Percentiles rank a stretch among this genome's conserved stretches.
Conservation (phyloP, 148 eudicot species). For the Diospyros kaki region DNA sequence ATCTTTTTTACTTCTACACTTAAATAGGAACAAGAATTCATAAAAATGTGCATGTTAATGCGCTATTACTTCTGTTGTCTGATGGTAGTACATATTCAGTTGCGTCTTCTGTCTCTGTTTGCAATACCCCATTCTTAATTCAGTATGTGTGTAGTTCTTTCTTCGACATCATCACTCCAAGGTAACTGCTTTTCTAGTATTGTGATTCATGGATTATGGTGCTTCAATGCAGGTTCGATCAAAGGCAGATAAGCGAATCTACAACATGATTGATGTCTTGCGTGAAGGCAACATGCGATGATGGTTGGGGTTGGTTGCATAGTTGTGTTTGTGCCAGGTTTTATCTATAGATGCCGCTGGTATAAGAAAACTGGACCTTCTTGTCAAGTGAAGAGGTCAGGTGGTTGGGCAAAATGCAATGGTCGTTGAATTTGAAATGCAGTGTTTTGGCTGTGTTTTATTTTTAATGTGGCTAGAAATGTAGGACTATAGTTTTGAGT, state of each 20-base stretch:
- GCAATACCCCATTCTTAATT: neutral
- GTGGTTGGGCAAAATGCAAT: neutral
- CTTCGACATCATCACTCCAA: neutral
- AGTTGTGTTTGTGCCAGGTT: neutral
- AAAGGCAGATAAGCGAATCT: conserved; percentile 67
- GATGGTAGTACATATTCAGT: neutral
- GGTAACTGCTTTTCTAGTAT: neutral
- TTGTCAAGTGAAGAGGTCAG: neutral
- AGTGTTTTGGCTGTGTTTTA: neutral
- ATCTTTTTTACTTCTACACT: neutral
- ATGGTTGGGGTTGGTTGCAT: neutral
- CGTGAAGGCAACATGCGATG: conserved; percentile 63
- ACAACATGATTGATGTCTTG: conserved; percentile 67
- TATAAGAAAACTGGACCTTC: neutral
- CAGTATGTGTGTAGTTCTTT: too few species aligned
- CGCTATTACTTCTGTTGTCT: neutral
- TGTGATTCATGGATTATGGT: neutral
- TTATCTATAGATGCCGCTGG: neutral
- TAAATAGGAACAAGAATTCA: neutral
- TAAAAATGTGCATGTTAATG: neutral
- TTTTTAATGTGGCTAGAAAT: neutral
- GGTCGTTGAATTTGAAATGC: neutral
- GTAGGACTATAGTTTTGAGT: neutral
- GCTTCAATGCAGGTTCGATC: conserved; percentile 46
- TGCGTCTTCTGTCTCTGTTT: neutral